Evolutionary conservation across 768 basidiomycete species (phyloP), one percentile per base, ranked within the genome.

Genomic region (Kwoniella europaea): DNA sequence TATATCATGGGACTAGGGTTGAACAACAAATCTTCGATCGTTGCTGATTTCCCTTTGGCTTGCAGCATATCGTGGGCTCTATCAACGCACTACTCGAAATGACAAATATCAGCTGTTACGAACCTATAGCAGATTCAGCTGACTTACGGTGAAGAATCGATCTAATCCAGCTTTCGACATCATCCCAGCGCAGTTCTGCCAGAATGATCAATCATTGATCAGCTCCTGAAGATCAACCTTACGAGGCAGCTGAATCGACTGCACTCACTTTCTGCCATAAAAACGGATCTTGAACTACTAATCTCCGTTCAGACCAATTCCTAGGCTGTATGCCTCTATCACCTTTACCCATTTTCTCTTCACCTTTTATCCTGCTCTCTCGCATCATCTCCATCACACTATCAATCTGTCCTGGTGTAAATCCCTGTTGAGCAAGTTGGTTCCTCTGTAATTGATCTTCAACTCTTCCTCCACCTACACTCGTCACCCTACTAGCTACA

Each of bases 201-300:
- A 44, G 6, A 4, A 12, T 18, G 2, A 56, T 20, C 60, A 54
- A 29, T 7, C 67, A 44, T 41, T 41, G 15, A n/a, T 42, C 29
- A 29, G 35, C 20, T 46, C 42, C 4, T 10, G 27, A 29, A 44
- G 35, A 63, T 4, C 50, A 52, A 24, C 22, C n/a, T 16, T 29
- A 24, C 15, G 57, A 18, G 22, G 42, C 7, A 44, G 6, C 12
- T 27, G 54, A 46, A 24, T 41, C 10, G 18, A 24, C 43, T 16
- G 18, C 46, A 64, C 76, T 70, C 60, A 81, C 82, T 77, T 83
- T 83, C 50, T 74, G 72, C 73, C 79, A 79, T 42, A 83, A 65
- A 71, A 83, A 83, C 18, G 81, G 80, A 69, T 83, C 82, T 63
- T 83, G 82, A 6, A 83, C 78, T 16, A 83, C 73, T 55, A 83